phyloP scores from a whole-genome alignment of 2,329 filamentous ascomycete genomes.

The Emmonsiellopsis sp. region DNA sequence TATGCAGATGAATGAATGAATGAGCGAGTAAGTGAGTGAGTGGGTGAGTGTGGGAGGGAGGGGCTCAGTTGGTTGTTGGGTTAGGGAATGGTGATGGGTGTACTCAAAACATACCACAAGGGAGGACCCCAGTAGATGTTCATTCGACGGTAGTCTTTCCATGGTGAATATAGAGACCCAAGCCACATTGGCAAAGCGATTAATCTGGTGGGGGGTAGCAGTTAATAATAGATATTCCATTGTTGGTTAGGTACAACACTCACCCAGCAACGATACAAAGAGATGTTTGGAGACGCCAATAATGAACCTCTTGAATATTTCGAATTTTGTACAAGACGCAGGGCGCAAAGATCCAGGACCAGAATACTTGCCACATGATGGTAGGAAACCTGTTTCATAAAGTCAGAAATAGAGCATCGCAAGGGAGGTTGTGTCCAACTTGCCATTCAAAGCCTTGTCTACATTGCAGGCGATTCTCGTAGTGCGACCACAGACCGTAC shows the following conservation, averaged over 20 bases:
- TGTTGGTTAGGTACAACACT: conserved; percentile 18
- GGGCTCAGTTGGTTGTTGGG: not conserved
- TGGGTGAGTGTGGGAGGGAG: not conserved
- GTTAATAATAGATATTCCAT: conserved; percentile 2
- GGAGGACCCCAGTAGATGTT: conserved; percentile 5
- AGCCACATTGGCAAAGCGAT: conserved; percentile 57
- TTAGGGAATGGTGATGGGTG: not conserved
- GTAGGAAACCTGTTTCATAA: conserved; percentile 45
- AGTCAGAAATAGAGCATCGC: not conserved
- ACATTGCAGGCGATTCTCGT: conserved; percentile 34
- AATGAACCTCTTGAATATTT: conserved; percentile 50
- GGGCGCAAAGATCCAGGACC: conserved; percentile 55
- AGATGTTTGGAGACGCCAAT: conserved; percentile 54
- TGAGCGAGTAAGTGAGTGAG: not conserved
- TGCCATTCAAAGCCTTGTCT: conserved; percentile 54
- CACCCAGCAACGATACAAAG: conserved; percentile 33
- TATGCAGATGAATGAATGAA: not conserved
- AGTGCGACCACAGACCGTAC: conserved; percentile 45
- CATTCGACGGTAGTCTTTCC: not conserved
- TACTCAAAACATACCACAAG: conserved; percentile 2
- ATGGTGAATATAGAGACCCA: conserved; percentile 9
- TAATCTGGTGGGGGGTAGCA: conserved; percentile 26
- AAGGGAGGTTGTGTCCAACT: not conserved
- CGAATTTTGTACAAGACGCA: conserved; percentile 50
- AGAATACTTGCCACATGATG: conserved; percentile 55